phyloP scores from a whole-genome alignment of 345 rosid genomes.

The Ceriops zippeliana region DNA sequence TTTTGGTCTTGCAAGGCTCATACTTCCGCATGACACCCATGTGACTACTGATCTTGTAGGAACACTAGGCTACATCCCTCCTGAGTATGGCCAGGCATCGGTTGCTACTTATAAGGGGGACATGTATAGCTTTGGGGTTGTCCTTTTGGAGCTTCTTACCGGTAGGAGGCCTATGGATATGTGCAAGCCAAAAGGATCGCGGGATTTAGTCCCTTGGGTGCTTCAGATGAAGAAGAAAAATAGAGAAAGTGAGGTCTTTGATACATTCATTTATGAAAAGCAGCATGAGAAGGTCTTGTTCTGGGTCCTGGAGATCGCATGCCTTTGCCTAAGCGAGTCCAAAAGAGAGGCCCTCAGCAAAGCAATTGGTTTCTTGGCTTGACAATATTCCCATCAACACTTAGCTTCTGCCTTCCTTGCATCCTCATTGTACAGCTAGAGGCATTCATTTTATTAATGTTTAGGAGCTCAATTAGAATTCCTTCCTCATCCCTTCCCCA shows the following conservation, averaged over 20 bases:
- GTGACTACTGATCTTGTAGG: conserved; percentile 86
- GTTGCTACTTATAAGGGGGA: conserved; percentile 87
- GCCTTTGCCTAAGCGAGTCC: conserved; percentile 60
- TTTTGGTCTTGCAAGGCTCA: conserved; percentile 80
- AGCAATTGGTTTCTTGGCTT: conserved; percentile 69
- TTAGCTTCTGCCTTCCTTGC: conserved; percentile 17
- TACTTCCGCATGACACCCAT: conserved; percentile 73
- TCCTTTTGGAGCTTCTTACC: conserved; percentile 80
- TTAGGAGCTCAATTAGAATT: not conserved
- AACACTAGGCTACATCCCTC: conserved; percentile 85
- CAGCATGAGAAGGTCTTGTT: conserved; percentile 57
- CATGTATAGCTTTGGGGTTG: conserved; percentile 86
- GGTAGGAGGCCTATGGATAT: conserved; percentile 87
- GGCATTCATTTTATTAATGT: conserved; percentile 2
- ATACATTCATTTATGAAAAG: conserved; percentile 51
- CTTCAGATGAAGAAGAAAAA: conserved; percentile 59
- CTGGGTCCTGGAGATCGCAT: conserved; percentile 60
- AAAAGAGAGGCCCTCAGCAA: conserved; percentile 60
- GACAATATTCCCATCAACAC: conserved; percentile 27
- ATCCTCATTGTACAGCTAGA: conserved; percentile 16
- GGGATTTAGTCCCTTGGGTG: conserved; percentile 73
- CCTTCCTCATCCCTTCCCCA: not conserved
- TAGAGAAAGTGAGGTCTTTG: conserved; percentile 64
- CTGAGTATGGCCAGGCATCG: conserved; percentile 78
- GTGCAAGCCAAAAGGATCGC: conserved; percentile 60